Percentiles rank a stretch among this genome's conserved stretches.
These are phyloP conservation scores for Zoysia matrella DNA, from an alignment of 202 grass and related monocot species.

Conservation along the genomic window DNA sequence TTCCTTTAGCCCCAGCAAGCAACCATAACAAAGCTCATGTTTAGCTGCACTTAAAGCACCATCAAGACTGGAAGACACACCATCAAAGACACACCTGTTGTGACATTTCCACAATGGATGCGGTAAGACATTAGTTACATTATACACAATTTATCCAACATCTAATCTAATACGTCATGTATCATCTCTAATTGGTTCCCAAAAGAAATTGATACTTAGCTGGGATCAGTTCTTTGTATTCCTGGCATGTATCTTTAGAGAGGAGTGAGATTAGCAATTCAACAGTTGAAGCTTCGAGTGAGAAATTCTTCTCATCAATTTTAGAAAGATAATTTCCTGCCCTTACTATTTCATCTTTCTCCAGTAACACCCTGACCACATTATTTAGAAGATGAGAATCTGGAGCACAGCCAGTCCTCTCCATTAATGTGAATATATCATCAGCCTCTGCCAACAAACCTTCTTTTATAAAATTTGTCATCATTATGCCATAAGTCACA, in stretches of 20 bases:
- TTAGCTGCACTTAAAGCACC: too few relatives aligned
- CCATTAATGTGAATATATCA: neutral
- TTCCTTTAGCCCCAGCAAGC: too few relatives aligned
- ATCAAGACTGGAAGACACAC: too few relatives aligned
- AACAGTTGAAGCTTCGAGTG: neutral
- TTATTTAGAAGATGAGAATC: neutral
- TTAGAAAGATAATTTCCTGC: too few relatives aligned
- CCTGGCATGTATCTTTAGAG: neutral
- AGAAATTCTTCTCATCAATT: too few relatives aligned
- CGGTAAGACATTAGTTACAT: too few relatives aligned
- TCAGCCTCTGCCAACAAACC: neutral
- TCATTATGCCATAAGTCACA: neutral
- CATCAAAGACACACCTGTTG: too few relatives aligned
- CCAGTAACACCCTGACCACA: neutral
- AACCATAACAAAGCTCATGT: too few relatives aligned
- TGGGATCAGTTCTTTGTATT: slow-evolving; percentile 16
- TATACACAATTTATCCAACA: neutral
- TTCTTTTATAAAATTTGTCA: neutral
- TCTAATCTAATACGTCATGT: neutral
- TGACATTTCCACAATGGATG: too few relatives aligned
- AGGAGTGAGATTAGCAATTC: neutral
- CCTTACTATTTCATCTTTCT: too few relatives aligned
- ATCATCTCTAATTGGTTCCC: neutral
- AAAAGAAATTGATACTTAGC: neutral
- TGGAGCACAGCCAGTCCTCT: neutral